Evolutionary conservation across 257 asterid species (phyloP), one percentile per base, ranked within the genome.

Genomic region (Thymus quinquecostatus): DNA sequence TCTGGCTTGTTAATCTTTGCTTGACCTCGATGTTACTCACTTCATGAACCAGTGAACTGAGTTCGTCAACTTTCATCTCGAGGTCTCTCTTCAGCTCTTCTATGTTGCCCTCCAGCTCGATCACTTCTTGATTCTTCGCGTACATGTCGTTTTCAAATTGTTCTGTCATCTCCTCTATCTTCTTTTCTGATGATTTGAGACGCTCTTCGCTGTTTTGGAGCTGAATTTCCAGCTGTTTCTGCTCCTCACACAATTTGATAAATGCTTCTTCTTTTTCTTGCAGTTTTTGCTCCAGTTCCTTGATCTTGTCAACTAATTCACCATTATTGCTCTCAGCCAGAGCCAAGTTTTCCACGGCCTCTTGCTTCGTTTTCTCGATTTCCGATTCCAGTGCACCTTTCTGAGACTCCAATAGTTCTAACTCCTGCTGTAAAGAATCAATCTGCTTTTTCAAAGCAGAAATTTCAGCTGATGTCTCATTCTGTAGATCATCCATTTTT

Each of bases 1-100:
- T 93, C 86, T 91, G 98, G 70, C 81, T 83, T 28, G 90, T 76
- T 72, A 93, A 73, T n/a, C 96, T 88, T 30, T 85, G 87, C 88
- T 89, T 89, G n/a, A 95, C 98, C 80, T 95, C 99, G 59, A 75
- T 77, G 54, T 76, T 89, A 9, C 92, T 84, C 58, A 95, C 83
- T 60, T 86, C 86, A 70, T 92, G 96, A 60, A 64, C 63, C 79
- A 89, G 53, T 21, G 93, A 79, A 63, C 81, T 78, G 49, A 86
- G 64, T 70, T 92, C 98, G 54, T 95, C 99, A 33, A 8, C 89
- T 82, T 88, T 95, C 93, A 95, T 95, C 82, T 92, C 99, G 54
- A 92, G 77, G 32, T 89, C 95, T 61, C 87, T 78, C 83, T 79
- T 86, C 73, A 95, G 82, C 29, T 82, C 98, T 55, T 89, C 98